These are phyloP conservation scores for Articulospora tetracladia DNA, from an alignment of 495 filamentous ascomycete species.

Conservation along the genomic window DNA sequence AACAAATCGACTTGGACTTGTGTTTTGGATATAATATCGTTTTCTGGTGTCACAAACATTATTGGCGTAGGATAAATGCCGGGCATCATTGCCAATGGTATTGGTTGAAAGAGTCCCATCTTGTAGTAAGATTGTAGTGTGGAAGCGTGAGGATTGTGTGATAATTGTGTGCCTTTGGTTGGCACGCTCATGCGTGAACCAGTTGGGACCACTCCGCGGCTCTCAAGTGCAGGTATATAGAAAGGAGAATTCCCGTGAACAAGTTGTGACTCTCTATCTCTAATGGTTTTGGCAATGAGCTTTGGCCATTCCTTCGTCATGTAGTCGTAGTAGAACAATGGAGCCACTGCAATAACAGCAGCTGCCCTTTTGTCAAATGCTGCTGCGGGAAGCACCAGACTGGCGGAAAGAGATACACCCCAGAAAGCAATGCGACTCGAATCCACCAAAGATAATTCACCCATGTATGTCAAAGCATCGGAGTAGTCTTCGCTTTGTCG, in stretches of 20 bases:
- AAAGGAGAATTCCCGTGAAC: slow-evolving; percentile 5
- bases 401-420: slow-evolving; percentile 40
- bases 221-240: neutral
- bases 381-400: slow-evolving; percentile 24
- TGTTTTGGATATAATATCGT: neutral
- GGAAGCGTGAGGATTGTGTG: neutral
- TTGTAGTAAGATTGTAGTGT: slow-evolving; percentile 1
- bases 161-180: neutral
- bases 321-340: slow-evolving; percentile 6
- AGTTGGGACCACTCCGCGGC: neutral
- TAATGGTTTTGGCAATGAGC: neutral
- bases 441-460: slow-evolving; percentile 28
- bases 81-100: neutral
- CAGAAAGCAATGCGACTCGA: slow-evolving; percentile 39
- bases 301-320: neutral
- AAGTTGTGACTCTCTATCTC: slow-evolving; percentile 6
- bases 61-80: slow-evolving; percentile 3
- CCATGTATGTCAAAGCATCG: slow-evolving; percentile 34
- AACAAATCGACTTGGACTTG: neutral
- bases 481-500: slow-evolving; percentile 33
- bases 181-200: neutral
- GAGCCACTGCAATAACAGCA: slow-evolving; percentile 25
- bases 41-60: slow-evolving; percentile 2
- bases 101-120: neutral
- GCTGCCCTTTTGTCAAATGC: slow-evolving; percentile 29